Evolutionary conservation across 1,139 yeast species (phyloP).

Genomic region (Pichia sp.): DNA sequence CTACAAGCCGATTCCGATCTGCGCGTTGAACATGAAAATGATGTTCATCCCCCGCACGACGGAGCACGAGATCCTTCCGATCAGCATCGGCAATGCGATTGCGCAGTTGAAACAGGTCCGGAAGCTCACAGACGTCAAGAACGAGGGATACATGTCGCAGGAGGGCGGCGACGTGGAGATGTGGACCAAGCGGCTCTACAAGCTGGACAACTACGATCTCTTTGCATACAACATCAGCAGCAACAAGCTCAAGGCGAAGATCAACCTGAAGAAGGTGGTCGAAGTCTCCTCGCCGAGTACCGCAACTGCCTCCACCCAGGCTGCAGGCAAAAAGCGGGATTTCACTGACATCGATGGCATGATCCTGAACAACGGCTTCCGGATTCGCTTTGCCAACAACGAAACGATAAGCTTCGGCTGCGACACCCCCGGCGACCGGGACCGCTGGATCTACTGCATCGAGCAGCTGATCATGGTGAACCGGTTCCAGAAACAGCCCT

Average conservation of each 20-base stretch:
- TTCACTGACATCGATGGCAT: slow-evolving; percentile 54
- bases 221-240: slow-evolving; percentile 63
- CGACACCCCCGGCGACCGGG: slow-evolving; percentile 52
- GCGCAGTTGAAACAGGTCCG: slow-evolving; percentile 47
- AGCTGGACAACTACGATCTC: slow-evolving; percentile 55
- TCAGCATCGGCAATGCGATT: slow-evolving; percentile 57
- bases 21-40: slow-evolving; percentile 67
- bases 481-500: slow-evolving; percentile 59
- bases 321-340: slow-evolving; percentile 44
- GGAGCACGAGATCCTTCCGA: slow-evolving; percentile 57
- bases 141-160: slow-evolving; percentile 67
- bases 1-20: slow-evolving; percentile 59
- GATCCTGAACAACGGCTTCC: slow-evolving; percentile 60
- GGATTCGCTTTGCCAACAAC: slow-evolving; percentile 59
- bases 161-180: slow-evolving; percentile 74
- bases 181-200: slow-evolving; percentile 62
- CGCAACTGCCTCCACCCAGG: neutral
- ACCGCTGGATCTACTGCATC: slow-evolving; percentile 51
- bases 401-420: slow-evolving; percentile 71
- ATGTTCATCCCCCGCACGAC: slow-evolving; percentile 63
- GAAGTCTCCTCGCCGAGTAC: slow-evolving; percentile 42
- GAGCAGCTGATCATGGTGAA: slow-evolving; percentile 52
- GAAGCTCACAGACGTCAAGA: slow-evolving; percentile 37
- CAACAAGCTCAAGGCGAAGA: slow-evolving; percentile 60
- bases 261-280: slow-evolving; percentile 59